phyloP scores from a whole-genome alignment of 169 alveolate genomes.

The Plasmodium berghei region DNA sequence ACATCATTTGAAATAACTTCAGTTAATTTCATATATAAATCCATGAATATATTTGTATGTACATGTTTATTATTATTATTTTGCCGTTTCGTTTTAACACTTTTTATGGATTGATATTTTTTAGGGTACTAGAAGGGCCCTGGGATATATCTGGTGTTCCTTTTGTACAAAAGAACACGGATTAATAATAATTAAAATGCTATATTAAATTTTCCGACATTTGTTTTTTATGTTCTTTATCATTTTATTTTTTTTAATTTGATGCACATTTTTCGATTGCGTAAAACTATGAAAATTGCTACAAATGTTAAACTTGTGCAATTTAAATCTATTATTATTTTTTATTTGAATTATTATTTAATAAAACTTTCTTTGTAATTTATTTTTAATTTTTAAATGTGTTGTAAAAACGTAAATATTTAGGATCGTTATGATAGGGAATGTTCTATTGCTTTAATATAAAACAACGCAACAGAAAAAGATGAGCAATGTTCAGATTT shows the following conservation, averaged over 20 bases:
- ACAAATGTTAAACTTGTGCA: too few relatives aligned
- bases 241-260: not conserved
- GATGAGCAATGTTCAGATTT: too few relatives aligned
- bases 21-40: not conserved
- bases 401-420: too few relatives aligned
- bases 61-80: conserved; percentile 7
- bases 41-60: not conserved
- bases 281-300: too few relatives aligned
- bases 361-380: too few relatives aligned
- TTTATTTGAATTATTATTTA: too few relatives aligned
- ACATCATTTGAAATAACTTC: not conserved
- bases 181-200: not conserved
- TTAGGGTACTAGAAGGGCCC: conserved; percentile 32
- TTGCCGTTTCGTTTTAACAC: not conserved
- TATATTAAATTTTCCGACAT: not conserved
- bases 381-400: too few relatives aligned
- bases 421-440: too few relatives aligned
- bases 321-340: too few relatives aligned
- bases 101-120: not conserved
- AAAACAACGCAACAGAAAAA: too few relatives aligned
- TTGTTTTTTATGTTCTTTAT: not conserved
- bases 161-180: not conserved
- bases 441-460: too few relatives aligned
- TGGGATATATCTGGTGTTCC: conserved; percentile 31
- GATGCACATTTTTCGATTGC: too few relatives aligned